Evolutionary conservation across 441 rosid species (phyloP), one percentile per base, ranked within the genome.

Genomic region (Arabidopsis lyrata): DNA sequence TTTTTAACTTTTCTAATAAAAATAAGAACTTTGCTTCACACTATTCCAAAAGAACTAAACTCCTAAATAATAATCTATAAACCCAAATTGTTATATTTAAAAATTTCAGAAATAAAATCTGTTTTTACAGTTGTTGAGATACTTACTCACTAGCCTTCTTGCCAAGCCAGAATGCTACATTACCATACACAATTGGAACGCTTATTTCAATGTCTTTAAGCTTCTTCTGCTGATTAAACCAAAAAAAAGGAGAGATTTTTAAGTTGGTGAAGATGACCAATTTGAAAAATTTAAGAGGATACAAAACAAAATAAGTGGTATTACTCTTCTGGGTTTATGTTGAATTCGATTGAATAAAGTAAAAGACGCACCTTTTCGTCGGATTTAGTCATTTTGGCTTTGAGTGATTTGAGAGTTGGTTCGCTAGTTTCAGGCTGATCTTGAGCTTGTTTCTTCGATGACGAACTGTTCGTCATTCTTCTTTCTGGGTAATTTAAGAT

Each of bases 121-220:
- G 24, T 22, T 22, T 22, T 22, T 22, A 22, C 24, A 22, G 3
- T 5, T 5, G 48, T 44, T n/a, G 53, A 52, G 69, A 27, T 8
- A 38, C 61, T 34, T 78, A 86, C 87, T 86, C 89, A 70, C 85
- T 84, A 69, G 89, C 90, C 78, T 82, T 86, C 76, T 86, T 84
- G 44, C 87, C 87, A 41, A 86, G 87, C 90, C 90, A 86, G 38
- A 81, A 84, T 39, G 87, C 86, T 34, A 80, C 65, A 22, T 84
- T 84, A 18, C 90, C 86, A 44, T 84, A 83, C 61, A 86, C 86
- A 47, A 86, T 73, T n/a, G 90, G 90, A 70, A 84, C 82, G 63
- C 87, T 81, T 73, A 86, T 71, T 63, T 86, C 90, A 14, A 77
- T 78, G 64, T 86, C 90, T 81, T 79, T 84, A 59, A 82, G 82